Evolutionary conservation across 139 green algal species (phyloP).

Genomic region (Bryopsis sp.): DNA sequence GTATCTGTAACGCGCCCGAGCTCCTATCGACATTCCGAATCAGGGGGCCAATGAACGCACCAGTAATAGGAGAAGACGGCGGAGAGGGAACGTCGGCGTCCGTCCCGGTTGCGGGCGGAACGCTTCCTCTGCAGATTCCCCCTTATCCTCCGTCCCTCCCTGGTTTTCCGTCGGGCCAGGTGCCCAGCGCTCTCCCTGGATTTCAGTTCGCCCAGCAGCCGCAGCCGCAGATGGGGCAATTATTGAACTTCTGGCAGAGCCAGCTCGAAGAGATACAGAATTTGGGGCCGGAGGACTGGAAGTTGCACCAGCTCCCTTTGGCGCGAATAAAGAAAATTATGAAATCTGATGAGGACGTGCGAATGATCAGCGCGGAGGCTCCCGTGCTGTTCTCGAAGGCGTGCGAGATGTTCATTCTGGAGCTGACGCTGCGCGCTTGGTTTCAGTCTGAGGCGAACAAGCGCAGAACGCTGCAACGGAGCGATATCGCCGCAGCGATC

Average conservation of each 20-base stretch:
- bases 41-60: too few species aligned
- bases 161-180: too few species aligned
- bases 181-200: neutral
- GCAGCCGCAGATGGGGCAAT: constrained; percentile 26
- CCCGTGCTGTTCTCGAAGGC: constrained; percentile 89
- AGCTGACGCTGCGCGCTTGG: constrained; percentile 88
- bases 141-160: too few species aligned
- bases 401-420: constrained; percentile 97
- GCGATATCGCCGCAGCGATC: constrained; percentile 92
- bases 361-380: constrained; percentile 93
- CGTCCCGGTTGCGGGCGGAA: too few species aligned
- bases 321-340: constrained; percentile 99
- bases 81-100: too few species aligned
- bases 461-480: constrained; percentile 87
- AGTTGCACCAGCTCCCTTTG: constrained; percentile 94
- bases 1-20: too few species aligned
- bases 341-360: constrained; percentile 96
- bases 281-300: constrained; percentile 76
- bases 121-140: too few species aligned
- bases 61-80: too few species aligned
- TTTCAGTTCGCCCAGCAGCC: neutral
- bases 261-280: constrained; percentile 71
- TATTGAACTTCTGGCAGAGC: constrained; percentile 75
- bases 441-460: constrained; percentile 94
- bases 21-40: too few species aligned